These are phyloP conservation scores for Ophiostoma angusticollis DNA, from an alignment of 2,329 filamentous ascomycete genomes.

Conservation along the genomic window DNA sequence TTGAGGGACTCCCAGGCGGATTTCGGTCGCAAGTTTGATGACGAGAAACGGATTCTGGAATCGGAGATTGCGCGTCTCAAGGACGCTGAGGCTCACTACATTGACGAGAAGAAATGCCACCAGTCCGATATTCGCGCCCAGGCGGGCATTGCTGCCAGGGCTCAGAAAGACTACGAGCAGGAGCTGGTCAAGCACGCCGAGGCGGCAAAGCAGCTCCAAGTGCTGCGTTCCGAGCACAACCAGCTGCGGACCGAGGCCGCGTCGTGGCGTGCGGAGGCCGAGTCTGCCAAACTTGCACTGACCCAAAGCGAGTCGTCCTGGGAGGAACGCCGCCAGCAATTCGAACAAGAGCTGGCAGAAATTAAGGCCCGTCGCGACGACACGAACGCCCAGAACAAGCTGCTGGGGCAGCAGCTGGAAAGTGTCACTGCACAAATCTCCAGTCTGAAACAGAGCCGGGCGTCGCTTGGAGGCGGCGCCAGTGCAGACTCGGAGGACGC, in stretches of 20 bases:
- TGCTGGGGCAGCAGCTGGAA: slow-evolving; percentile 82
- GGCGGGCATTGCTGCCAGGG: slow-evolving; percentile 82
- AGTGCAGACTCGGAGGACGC: slow-evolving; percentile 28
- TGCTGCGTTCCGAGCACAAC: slow-evolving; percentile 67
- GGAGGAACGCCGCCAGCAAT: slow-evolving; percentile 65
- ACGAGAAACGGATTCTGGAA: slow-evolving; percentile 70
- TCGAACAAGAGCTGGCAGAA: slow-evolving; percentile 75
- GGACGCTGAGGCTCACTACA: slow-evolving; percentile 69
- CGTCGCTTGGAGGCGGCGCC: slow-evolving; percentile 27
- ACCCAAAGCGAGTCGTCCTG: slow-evolving; percentile 76
- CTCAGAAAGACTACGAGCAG: slow-evolving; percentile 89
- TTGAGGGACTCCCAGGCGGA: slow-evolving; percentile 74
- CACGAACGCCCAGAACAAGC: slow-evolving; percentile 74
- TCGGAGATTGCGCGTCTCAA: slow-evolving; percentile 69
- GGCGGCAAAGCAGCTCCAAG: slow-evolving; percentile 74
- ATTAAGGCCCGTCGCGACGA: slow-evolving; percentile 70
- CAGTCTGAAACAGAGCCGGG: slow-evolving; percentile 63
- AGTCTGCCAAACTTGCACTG: slow-evolving; percentile 70
- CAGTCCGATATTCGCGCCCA: slow-evolving; percentile 88
- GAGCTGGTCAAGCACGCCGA: slow-evolving; percentile 93
- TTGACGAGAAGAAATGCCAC: slow-evolving; percentile 69
- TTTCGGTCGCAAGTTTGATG: slow-evolving; percentile 54
- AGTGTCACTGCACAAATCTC: slow-evolving; percentile 68
- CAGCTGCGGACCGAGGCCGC: slow-evolving; percentile 68
- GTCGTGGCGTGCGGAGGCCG: slow-evolving; percentile 64